Evolutionary conservation across 495 filamentous ascomycete genomes (phyloP), one percentile per base, ranked within the genome.

Genomic region (Xylaria bambusicola): DNA sequence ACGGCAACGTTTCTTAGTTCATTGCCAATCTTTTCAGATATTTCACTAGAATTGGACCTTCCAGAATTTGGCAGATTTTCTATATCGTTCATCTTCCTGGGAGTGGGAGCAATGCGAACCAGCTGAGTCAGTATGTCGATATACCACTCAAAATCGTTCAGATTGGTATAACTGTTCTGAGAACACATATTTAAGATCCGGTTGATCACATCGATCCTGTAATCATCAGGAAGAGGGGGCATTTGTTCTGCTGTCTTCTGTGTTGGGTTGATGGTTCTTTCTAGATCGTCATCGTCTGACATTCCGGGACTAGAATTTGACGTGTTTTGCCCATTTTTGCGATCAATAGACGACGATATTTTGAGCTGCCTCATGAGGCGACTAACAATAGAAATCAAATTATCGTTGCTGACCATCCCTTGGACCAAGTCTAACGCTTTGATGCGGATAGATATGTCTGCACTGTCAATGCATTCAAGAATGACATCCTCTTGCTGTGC

Each of bases 121-220:
- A 98, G 79, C 65, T 93, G 88, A 6, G 91, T 84, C 9, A 98
- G 75, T 36, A 93, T 82, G 58, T 89, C 86, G 49, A 98, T 85
- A 75, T 98, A 98, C 94, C 94, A 98, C 61, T 96, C 94, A 70
- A 98, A 98, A 68, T 98, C 94, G 45, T 75, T 75, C 46, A 98
- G 74, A 66, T 90, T 89, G 15, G 84, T 81, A 71, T 97, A 98
- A 56, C 91, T 96, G 61, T 91, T 87, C 48, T 86, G 83, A n/a
- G 90, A 90, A 73, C 95, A 98, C 81, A 98, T 94, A 56, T 89
- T 86, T 20, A 98, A 67, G 55, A 97, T 91, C 44, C 87, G 81
- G 35, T 81, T 81, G 26, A 97, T 87, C 27, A 97, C 89, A 60
- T 87, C 87, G 10, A 86, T 70, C 36, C 84, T 86, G 71, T 97